Evolutionary conservation across 2,329 filamentous ascomycete genomes (phyloP), one percentile per base, ranked within the genome.

Genomic region (Myriosclerotinia curreyana): DNA sequence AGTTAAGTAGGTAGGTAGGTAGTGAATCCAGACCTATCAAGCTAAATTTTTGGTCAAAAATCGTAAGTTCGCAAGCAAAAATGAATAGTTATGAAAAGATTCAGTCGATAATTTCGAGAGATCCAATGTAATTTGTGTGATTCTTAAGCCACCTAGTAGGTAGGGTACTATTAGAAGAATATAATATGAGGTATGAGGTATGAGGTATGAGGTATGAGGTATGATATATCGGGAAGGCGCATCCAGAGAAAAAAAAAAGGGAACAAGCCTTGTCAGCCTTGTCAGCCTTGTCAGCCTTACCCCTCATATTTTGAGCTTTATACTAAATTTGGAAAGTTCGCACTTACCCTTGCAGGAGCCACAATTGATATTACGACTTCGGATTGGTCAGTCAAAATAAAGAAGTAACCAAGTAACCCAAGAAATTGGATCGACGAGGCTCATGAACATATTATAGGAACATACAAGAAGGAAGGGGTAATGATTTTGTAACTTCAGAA

Each of bases 11-110:
- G 28, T n/a, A 40, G 34, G 4, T 5, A 50, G 17, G 1, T n/a
- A 40, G 56, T 60, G 56, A 60, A 60, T 60, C 42, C 3, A 5
- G 42, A 22, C 28, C 17, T n/a, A n/a, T n/a, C n/a, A 9, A 22
- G 54, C 28, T 22, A 36, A 48, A 22, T 36, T 36, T 34, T 36
- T 7, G 9, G 11, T 5, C 2, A 15, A 46, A 56, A 28, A 34
- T 56, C 17, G 40, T 58, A 20, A 48, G 42, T 36, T 48, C 5
- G 42, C n/a, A 58, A 58, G 42, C 55, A 58, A 48, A 14, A 58
- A 58, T 58, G 28, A 36, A 36, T 25, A 48, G 22, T 7, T 11
- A 25, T 25, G 9, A 46, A n/a, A 22, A 25, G 44, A 48, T 25
- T 3, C 8, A 22, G 48, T 58, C 2, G 55, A 48, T 36, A 34